Base-by-base conservation (phyloP, 2,329 filamentous ascomycete species). In the Phyllosticta citrichinensis region DNA sequence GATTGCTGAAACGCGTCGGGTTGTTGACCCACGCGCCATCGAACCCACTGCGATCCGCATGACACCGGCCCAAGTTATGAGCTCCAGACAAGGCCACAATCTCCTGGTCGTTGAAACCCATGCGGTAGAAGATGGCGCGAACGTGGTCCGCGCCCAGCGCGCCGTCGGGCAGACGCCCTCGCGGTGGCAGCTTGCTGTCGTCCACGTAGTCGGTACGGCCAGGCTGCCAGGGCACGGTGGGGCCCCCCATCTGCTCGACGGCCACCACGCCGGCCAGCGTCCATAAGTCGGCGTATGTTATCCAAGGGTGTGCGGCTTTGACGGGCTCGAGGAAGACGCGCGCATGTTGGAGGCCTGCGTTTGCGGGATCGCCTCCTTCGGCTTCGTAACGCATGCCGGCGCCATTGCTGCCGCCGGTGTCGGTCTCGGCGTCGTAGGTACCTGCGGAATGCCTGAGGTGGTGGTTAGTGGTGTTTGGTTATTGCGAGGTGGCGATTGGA, bases 271-370 rank as follows among this genome's bases (percentile, higher is more conserved):
- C 83, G 0, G 83, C 83, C 33, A 87, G 74, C 4, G 84, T 86
- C 84, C 84, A 87, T 5, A 87, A 76, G 67, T 87, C 84, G 2
- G 83, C 77, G 71, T 87, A 87, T 25, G 83, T 85, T 68, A 87
- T 83, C 83, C 83, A 86, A 2, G 81, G 76, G 68, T 85, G 80
- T 55, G 76, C 76, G 20, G 71, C 70, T 69, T 86, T 87, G 64
- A 87, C 71, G 5, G 83, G 81, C 66, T 87, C 83, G 63, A 87
- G 79, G 71, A 87, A 86, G 27, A 82, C 79, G 17, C 83, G 82
- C 22, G 83, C 84, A 69, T 86, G 79, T 66, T 86, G 81, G 10
- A 87, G 79, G 19, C 84, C 84, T 3, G 83, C 83, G 71, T 87
- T 87, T 61, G 84, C 82, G 4, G 83, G 83, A 68, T 87, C 83